Conservation (phyloP, 257 asterid species). For the Solanum medicagineum region DNA sequence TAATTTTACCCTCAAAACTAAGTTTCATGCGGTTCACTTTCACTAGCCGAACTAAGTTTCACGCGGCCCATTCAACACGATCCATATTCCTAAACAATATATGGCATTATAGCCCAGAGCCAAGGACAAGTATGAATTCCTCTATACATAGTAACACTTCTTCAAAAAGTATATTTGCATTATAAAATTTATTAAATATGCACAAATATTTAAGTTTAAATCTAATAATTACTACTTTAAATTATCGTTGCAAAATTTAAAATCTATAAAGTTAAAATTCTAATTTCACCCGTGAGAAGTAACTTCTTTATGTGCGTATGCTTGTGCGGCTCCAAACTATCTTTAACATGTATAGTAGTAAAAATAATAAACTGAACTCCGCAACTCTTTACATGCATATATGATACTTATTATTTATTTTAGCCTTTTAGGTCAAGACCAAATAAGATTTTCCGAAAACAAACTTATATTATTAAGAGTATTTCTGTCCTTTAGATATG, state of each 20-base stretch:
- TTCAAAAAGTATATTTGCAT: no score
- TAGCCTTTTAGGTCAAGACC: neutral
- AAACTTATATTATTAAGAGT: no score
- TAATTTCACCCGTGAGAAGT: neutral
- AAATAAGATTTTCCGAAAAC: neutral
- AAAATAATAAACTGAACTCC: neutral
- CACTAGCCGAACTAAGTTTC: neutral
- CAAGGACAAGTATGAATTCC: no score
- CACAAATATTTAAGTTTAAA: no score
- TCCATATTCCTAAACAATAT: neutral
- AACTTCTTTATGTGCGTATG: neutral
- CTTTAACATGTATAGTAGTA: neutral
- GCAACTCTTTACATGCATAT: neutral
- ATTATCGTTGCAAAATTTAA: no score
- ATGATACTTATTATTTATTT: neutral
- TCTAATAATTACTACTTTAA: no score
- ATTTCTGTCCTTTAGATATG: neutral
- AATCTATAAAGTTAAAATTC: no score
- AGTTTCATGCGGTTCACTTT: neutral
- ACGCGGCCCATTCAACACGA: neutral
- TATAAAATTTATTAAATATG: no score
- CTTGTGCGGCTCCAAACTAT: neutral
- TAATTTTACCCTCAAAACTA: neutral
- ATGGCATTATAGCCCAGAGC: neutral
- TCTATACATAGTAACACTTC: no score